Conservation (phyloP, 768 basidiomycete genomes). For the Amanita brunnescens region DNA sequence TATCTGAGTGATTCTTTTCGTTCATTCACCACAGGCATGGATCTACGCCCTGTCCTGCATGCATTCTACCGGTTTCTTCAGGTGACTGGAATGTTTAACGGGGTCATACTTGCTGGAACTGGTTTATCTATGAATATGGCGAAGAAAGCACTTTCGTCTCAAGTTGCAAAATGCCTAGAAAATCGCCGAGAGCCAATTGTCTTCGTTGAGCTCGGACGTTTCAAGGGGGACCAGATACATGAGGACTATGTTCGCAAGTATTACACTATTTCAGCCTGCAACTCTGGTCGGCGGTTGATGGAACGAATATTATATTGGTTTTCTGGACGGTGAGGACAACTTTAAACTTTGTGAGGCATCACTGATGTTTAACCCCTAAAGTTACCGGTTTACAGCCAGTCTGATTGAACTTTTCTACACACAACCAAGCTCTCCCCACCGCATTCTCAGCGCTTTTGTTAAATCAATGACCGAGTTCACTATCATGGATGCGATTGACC, state of each 20-base stretch:
- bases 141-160: conserved; percentile 4
- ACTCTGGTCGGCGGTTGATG: conserved; percentile 11
- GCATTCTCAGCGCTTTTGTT: conserved; percentile 11
- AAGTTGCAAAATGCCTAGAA: conserved; percentile 5
- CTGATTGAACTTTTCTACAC: conserved; percentile 13
- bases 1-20: conserved; percentile 8
- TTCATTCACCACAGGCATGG: conserved; percentile 7
- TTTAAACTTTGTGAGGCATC: background rate
- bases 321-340: background rate
- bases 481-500: conserved; percentile 12
- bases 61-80: conserved; percentile 8
- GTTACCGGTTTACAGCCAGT: conserved; percentile 12
- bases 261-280: background rate
- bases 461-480: conserved; percentile 12
- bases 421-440: conserved; percentile 10
- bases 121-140: conserved; percentile 10
- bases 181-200: conserved; percentile 1
- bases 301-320: conserved; percentile 14
- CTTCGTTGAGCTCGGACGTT: conserved; percentile 8
- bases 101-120: conserved; percentile 10
- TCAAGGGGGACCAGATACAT: conserved; percentile 3
- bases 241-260: conserved; percentile 6
- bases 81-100: conserved; percentile 1
- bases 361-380: conserved; percentile 5
- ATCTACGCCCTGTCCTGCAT: conserved; percentile 7